Percentiles rank a stretch among this genome's conserved stretches.
Conservation (phyloP, 192 early-diverging fungal species). For the Coemansia asiatica region DNA sequence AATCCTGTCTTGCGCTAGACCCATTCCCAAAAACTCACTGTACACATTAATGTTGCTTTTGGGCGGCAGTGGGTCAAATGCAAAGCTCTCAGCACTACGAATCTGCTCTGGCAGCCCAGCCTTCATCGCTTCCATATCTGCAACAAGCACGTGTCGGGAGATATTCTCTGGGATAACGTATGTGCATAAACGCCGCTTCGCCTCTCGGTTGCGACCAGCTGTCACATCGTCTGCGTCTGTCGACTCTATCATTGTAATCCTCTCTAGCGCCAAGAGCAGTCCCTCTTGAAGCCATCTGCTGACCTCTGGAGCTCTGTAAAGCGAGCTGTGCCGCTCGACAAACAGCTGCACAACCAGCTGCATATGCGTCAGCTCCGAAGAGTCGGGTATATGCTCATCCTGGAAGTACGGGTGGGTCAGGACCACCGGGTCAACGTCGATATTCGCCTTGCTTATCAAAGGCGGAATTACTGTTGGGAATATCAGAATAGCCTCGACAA, state of each 20-base stretch:
- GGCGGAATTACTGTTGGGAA: constrained; percentile 69
- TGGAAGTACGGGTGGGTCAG: constrained; percentile 59
- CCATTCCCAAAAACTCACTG: constrained; percentile 18
- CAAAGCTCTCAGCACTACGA: constrained; percentile 31
- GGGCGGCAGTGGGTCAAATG: constrained; percentile 54
- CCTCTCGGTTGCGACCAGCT: constrained; percentile 10
- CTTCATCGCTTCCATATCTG: constrained; percentile 46
- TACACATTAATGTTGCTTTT: constrained; percentile 40
- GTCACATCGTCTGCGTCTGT: not conserved
- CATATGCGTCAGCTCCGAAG: constrained; percentile 56
- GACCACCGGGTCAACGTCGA: constrained; percentile 60
- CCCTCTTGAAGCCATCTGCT: constrained; percentile 55
- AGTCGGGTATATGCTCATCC: constrained; percentile 24
- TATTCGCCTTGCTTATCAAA: constrained; percentile 66
- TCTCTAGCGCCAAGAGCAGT: constrained; percentile 41
- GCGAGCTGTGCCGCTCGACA: constrained; percentile 68
- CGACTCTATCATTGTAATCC: constrained; percentile 13
- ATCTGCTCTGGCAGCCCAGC: constrained; percentile 38
- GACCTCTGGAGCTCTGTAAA: constrained; percentile 86
- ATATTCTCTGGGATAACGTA: constrained; percentile 46
- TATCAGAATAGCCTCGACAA: constrained; percentile 68
- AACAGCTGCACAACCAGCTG: constrained; percentile 70
- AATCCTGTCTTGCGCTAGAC: constrained; percentile 12
- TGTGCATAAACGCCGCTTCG: constrained; percentile 31
- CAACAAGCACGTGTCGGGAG: constrained; percentile 51